phyloP scores from a whole-genome alignment of 495 filamentous ascomycete species.

The Hyaloscypha finlandica region DNA sequence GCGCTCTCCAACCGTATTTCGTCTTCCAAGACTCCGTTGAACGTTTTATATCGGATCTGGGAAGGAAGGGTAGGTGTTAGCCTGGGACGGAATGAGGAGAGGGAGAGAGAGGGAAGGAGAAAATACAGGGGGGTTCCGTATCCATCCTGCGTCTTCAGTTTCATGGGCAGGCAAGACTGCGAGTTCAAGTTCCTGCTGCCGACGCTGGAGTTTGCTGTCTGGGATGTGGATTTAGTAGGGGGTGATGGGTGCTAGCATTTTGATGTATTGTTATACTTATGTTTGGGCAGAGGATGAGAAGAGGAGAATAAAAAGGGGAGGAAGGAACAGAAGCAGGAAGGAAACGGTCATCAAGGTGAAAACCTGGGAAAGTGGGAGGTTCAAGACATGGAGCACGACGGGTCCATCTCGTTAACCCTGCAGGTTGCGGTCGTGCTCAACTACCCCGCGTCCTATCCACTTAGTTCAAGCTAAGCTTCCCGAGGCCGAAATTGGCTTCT shows the following conservation, averaged over 20 bases:
- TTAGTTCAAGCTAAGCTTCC: neutral
- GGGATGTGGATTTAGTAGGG: constrained; percentile 45
- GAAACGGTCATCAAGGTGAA: neutral
- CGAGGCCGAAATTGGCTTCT: neutral
- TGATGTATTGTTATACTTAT: neutral
- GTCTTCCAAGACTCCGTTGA: constrained; percentile 45
- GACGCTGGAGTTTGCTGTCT: constrained; percentile 38
- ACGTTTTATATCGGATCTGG: constrained; percentile 36
- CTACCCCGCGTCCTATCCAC: neutral
- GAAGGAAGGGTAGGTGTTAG: neutral
- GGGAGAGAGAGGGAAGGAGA: neutral
- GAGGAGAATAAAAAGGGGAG: neutral
- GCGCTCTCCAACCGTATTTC: constrained; percentile 48
- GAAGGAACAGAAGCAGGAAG: neutral
- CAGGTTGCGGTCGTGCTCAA: neutral
- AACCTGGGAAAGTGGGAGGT: neutral
- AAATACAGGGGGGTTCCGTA: constrained; percentile 38
- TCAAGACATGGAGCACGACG: neutral
- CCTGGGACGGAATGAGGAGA: too few relatives aligned
- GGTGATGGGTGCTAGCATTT: constrained; percentile 33
- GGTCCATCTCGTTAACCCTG: neutral
- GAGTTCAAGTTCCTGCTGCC: constrained; percentile 43
- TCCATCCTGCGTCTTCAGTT: constrained; percentile 44
- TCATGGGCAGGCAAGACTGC: constrained; percentile 44
- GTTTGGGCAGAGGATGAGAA: neutral